These are phyloP conservation scores for Phytopythium chamaehyphon DNA, from an alignment of 352 stramenopile genomes.

Conservation along the genomic window DNA sequence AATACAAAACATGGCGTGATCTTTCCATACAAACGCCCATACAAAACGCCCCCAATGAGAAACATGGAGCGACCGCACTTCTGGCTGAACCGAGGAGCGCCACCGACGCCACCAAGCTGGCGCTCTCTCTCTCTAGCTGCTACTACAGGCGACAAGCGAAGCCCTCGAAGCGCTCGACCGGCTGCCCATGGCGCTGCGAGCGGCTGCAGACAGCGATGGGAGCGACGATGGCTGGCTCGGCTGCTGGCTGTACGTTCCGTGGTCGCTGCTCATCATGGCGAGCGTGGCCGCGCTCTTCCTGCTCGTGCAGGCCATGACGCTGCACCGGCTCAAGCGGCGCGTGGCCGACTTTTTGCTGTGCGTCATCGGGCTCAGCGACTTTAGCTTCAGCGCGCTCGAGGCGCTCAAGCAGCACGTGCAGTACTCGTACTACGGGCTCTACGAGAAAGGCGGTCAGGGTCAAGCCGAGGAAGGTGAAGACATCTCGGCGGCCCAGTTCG, in stretches of 20 bases:
- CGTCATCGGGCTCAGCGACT: conserved; percentile 58
- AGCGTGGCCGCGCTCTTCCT: conserved; percentile 42
- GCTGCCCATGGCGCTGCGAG: background rate
- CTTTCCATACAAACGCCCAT: too few relatives aligned
- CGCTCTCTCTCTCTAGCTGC: background rate
- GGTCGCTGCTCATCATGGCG: conserved; percentile 35
- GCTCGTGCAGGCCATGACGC: conserved; percentile 50
- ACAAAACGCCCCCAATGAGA: background rate
- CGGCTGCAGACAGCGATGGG: background rate
- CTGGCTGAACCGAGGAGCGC: background rate
- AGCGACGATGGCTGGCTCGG: conserved; percentile 27
- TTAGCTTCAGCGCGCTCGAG: conserved; percentile 46
- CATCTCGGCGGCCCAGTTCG: conserved; percentile 9
- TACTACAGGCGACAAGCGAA: too few relatives aligned
- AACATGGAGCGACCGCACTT: conserved; percentile 1
- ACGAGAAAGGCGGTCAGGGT: conserved; percentile 9
- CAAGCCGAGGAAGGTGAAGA: background rate
- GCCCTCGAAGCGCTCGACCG: too few relatives aligned
- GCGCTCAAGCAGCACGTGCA: conserved; percentile 38
- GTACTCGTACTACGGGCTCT: conserved; percentile 45
- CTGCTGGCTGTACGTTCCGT: conserved; percentile 46
- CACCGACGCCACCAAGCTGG: background rate
- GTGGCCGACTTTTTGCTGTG: conserved; percentile 65
- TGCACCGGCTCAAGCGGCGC: conserved; percentile 61
- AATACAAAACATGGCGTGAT: too few relatives aligned